A percentile compares a stretch with the other conserved stretches of the same genome.
These are phyloP conservation scores for Neocallimastix lanati DNA, from an alignment of 192 early-diverging fungal species.

Conservation along the genomic window DNA sequence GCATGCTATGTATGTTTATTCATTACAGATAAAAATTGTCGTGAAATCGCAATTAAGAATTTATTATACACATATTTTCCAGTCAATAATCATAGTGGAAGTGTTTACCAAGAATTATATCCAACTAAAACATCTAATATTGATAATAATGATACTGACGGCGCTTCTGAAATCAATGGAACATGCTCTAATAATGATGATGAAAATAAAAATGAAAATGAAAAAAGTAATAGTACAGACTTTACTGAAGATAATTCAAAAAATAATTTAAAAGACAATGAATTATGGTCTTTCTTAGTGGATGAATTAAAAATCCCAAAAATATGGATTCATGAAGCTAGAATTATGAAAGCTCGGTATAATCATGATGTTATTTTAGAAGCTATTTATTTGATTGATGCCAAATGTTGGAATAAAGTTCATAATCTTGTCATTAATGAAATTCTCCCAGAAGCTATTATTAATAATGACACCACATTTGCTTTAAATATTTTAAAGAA, in stretches of 20 bases:
- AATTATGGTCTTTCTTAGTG: constrained; percentile 29
- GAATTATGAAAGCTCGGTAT: constrained; percentile 32
- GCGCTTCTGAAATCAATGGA: no score
- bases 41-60: constrained; percentile 21
- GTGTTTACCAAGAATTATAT: constrained; percentile 1
- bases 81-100: constrained; percentile 14
- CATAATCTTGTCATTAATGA: not conserved
- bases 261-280: constrained; percentile 1
- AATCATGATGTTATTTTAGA: constrained; percentile 15
- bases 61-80: constrained; percentile 18
- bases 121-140: not conserved
- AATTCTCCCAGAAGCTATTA: not conserved
- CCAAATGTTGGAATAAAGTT: not conserved
- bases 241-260: not conserved
- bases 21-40: constrained; percentile 21
- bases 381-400: constrained; percentile 19
- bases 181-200: not conserved
- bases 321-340: constrained; percentile 44
- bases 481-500: not conserved
- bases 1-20: constrained; percentile 57
- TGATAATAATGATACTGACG: no score
- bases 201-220: not conserved
- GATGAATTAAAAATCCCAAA: constrained; percentile 35
- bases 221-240: not conserved
- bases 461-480: not conserved